Evolutionary conservation across 1,284 basidiomycete species (phyloP).

Genomic region (Schizopora paradoxa): DNA sequence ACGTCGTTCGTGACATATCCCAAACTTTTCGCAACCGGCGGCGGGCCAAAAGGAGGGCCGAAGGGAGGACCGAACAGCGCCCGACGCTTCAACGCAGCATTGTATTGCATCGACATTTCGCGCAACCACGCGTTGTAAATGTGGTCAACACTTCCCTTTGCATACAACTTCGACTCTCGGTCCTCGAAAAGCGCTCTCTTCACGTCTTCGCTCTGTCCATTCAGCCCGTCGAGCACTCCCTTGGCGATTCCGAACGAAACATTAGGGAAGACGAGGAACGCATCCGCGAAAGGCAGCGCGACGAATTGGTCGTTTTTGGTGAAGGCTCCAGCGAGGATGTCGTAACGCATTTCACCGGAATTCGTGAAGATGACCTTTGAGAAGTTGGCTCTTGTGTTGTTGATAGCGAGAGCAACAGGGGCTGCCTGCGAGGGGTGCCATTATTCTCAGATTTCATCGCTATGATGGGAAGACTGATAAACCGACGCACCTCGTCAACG

Average conservation of each 20-base stretch:
- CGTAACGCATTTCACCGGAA: conserved; percentile 72
- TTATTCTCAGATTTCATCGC: too few species aligned
- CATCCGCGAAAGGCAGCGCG: conserved; percentile 56
- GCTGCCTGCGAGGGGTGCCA: conserved; percentile 36
- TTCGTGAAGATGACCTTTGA: conserved; percentile 71
- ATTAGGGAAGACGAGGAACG: conserved; percentile 54
- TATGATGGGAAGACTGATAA: not conserved
- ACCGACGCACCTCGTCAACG: conserved; percentile 25
- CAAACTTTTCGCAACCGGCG: conserved; percentile 50
- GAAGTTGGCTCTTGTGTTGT: conserved; percentile 53
- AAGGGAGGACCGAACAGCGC: too few species aligned
- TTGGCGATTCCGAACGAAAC: conserved; percentile 45
- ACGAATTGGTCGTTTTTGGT: conserved; percentile 78
- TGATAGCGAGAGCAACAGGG: conserved; percentile 51
- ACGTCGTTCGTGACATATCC: conserved; percentile 76
- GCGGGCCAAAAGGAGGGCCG: too few species aligned
- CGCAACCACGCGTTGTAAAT: conserved; percentile 50
- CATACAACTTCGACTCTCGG: conserved; percentile 39
- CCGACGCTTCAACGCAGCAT: conserved; percentile 31
- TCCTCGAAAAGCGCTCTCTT: conserved; percentile 26
- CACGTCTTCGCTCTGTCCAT: conserved; percentile 33
- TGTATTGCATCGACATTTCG: conserved; percentile 43
- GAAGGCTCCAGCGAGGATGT: conserved; percentile 65
- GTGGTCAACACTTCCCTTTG: conserved; percentile 44
- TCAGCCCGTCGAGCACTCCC: conserved; percentile 49